A percentile compares a stretch with the other conserved stretches of the same genome.
Conservation (phyloP, 129 eudicot genomes). For the Arctium minus region DNA sequence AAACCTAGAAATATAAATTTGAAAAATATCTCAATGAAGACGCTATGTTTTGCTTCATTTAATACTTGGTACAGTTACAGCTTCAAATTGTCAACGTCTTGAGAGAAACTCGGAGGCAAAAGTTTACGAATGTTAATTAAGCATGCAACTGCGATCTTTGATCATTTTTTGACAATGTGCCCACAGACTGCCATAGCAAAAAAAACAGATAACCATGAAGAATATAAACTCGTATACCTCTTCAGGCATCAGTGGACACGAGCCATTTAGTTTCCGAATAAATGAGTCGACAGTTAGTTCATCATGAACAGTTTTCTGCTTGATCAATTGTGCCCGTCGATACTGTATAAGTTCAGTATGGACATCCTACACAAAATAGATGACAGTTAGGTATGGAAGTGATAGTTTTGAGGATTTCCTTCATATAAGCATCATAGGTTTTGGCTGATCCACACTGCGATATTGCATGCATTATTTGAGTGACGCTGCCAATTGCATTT, state of each 20-base stretch:
- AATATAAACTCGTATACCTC: conserved; percentile 36
- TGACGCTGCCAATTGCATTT: not conserved
- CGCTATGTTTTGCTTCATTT: not conserved
- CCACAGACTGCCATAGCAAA: not conserved
- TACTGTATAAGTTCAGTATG: conserved; percentile 88
- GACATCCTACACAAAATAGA: conserved; percentile 52
- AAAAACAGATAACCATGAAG: not conserved
- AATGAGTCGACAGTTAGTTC: conserved; percentile 70
- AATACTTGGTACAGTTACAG: not conserved
- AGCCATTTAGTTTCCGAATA: conserved; percentile 59
- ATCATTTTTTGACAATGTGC: not conserved
- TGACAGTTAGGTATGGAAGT: conserved; percentile 11
- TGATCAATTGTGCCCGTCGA: conserved; percentile 82
- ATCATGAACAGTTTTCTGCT: conserved; percentile 58
- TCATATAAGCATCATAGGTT: not conserved
- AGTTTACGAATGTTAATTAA: not conserved
- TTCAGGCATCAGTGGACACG: conserved; percentile 67
- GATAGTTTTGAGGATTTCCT: not conserved
- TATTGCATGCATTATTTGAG: not conserved
- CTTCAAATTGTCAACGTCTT: not conserved
- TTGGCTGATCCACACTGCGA: not conserved
- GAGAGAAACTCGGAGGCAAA: not conserved
- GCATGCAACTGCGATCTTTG: not conserved
- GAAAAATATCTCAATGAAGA: not conserved
- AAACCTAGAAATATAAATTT: not conserved